phyloP scores from a whole-genome alignment of 2,329 filamentous ascomycete genomes.

The Pseudogymnoascus sp. region DNA sequence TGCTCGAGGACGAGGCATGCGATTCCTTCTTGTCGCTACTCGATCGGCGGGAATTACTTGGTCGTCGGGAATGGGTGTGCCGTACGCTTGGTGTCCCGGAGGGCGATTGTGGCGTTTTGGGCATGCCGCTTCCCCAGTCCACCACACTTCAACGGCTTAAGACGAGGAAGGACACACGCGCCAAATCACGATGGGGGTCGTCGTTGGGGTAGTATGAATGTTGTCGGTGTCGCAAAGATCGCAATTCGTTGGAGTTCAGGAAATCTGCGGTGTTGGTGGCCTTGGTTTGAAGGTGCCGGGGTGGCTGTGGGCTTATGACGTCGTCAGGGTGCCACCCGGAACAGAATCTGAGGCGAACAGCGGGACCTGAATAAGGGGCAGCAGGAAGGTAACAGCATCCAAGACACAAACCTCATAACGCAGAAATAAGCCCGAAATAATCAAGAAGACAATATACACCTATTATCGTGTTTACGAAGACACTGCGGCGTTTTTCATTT shows the following conservation, averaged over 20 bases:
- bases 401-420: constrained; percentile 5
- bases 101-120: constrained; percentile 26
- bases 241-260: constrained; percentile 8
- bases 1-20: constrained; percentile 17
- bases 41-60: constrained; percentile 18
- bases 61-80: constrained; percentile 19
- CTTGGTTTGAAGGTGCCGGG: constrained; percentile 7
- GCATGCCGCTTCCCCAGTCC: constrained; percentile 24
- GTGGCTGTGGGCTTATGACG: constrained; percentile 11
- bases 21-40: constrained; percentile 23
- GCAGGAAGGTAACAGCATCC: neutral
- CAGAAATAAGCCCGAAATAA: neutral
- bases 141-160: constrained; percentile 9
- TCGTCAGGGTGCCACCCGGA: constrained; percentile 10
- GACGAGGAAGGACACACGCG: constrained; percentile 2
- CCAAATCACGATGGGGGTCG: neutral
- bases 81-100: constrained; percentile 26
- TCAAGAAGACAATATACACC: neutral
- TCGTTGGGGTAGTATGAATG: constrained; percentile 1
- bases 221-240: neutral
- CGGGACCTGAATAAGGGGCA: constrained; percentile 9
- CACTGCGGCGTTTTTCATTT: neutral
- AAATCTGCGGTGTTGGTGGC: constrained; percentile 10
- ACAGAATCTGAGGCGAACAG: constrained; percentile 9
- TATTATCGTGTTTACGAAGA: neutral